Conservation (phyloP, 169 alveolate species). For the Fabrea salina region DNA sequence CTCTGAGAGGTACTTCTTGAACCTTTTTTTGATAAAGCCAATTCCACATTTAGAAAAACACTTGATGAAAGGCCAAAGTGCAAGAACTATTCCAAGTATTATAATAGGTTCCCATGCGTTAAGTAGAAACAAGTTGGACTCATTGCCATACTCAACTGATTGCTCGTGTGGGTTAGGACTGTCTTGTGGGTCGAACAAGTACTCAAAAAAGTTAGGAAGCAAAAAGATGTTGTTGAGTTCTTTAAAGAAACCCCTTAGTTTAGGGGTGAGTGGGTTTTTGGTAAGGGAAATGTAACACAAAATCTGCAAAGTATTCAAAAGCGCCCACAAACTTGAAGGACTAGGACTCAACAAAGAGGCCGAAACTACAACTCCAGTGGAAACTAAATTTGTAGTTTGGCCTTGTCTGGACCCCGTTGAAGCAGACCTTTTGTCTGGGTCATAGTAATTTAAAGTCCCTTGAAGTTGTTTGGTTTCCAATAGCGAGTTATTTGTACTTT, state of each 20-base stretch:
- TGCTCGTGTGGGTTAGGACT: not conserved
- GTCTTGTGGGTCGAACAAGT: not conserved
- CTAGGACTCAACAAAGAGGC: not conserved
- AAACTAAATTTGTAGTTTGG: not conserved
- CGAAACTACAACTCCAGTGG: not conserved
- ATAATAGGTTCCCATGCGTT: not conserved
- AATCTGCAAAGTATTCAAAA: slow-evolving; percentile 1
- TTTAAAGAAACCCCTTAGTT: not conserved
- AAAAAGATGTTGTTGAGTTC: not conserved
- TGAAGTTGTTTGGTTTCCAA: not conserved
- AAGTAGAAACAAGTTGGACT: not conserved
- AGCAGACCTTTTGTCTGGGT: not conserved
- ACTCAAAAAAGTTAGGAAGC: not conserved
- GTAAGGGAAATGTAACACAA: not conserved
- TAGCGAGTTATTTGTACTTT: not conserved
- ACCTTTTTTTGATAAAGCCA: not conserved
- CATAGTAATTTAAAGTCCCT: not conserved
- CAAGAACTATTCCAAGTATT: not conserved
- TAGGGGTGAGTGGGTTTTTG: not conserved
- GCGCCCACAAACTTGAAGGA: not conserved
- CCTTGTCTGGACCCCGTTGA: not conserved
- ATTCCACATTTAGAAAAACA: not conserved
- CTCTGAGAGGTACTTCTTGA: not conserved
- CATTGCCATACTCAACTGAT: not conserved
- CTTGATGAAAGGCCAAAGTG: not conserved